Base-by-base conservation (phyloP, 768 basidiomycete species). In the Leccinum boreale region DNA sequence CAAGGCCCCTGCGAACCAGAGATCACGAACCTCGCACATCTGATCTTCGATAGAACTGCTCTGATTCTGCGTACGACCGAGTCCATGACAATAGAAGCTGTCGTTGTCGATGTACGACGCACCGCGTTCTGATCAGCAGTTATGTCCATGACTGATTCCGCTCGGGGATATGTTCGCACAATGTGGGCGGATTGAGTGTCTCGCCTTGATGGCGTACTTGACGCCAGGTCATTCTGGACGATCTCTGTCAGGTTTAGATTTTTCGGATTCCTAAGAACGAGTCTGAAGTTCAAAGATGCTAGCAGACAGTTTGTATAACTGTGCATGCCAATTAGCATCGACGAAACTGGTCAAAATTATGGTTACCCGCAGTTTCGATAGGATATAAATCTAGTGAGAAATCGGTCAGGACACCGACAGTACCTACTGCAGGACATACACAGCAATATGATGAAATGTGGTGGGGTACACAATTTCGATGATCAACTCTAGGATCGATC, bases 271-370 rank as follows among this genome's bases (percentile, higher is more conserved):
- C 53, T 31, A 17, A 54, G 44, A 23, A 54, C 19, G 4, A 54
- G 44, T 21, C 53, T 28, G 21, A 54, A 47, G 19, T 65, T 65
- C 46, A 65, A 19, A 1, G 57, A 35, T n/a, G 58, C 31, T 5
- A 33, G 31, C 31, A 33, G 4, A 42, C 50, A 55, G 26, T 62
- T 65, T 55, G 55, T 50, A 31, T 65, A 62, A 5, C 60, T 65
- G 17, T 24, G 23, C 7, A 7, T 36, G 29, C 31, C 4, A 5
- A 6, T 62, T 6, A 56, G 53, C 10, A n/a, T 26, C 1, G 7
- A 23, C 17, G 33, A 23, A 6, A 31, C 8, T 9, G 6, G 4
- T 29, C 2, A 10, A 21, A 28, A 15, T n/a, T 9, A 6, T 33
- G 36, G 10, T 9, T 11, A 35, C 57, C 7, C 24, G 58, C 57